Conservation (phyloP, 768 basidiomycete species). For the Mycena filopes region DNA sequence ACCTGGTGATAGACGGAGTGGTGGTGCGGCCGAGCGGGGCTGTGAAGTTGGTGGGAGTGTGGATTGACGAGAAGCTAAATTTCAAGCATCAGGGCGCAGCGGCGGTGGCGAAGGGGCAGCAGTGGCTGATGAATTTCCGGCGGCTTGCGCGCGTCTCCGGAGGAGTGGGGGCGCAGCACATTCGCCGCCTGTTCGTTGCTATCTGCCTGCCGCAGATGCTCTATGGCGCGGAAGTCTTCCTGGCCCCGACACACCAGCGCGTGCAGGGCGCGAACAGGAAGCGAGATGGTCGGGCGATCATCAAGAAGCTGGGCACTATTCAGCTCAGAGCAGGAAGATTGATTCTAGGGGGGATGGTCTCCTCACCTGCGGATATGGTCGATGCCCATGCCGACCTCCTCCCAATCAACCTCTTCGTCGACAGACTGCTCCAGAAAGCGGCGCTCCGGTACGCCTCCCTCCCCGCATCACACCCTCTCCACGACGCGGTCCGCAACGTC, state of each 20-base stretch:
- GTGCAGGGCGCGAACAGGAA: not conserved
- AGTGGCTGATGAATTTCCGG: conserved; percentile 17
- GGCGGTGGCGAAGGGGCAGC: conserved; percentile 25
- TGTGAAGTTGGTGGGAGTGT: conserved; percentile 6
- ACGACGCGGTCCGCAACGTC: no score
- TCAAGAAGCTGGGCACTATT: not conserved
- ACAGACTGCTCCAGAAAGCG: no score
- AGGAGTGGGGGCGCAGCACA: conserved; percentile 6
- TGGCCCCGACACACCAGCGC: not conserved
- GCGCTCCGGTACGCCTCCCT: no score
- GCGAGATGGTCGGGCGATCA: not conserved
- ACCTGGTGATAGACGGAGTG: not conserved
- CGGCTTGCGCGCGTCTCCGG: not conserved
- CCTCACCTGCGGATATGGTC: no score
- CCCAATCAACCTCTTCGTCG: no score
- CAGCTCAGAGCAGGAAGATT: not conserved
- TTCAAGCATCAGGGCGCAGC: conserved; percentile 20
- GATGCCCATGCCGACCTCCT: no score
- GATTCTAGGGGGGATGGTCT: not conserved
- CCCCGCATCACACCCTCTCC: no score
- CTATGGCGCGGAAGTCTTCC: not conserved
- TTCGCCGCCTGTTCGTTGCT: conserved; percentile 14
- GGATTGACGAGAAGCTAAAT: conserved; percentile 3
- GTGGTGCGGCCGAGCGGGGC: not conserved
- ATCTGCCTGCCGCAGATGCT: not conserved